phyloP scores from a whole-genome alignment of 1,139 yeast species.

The Yamadazyma songkhlaensis region DNA sequence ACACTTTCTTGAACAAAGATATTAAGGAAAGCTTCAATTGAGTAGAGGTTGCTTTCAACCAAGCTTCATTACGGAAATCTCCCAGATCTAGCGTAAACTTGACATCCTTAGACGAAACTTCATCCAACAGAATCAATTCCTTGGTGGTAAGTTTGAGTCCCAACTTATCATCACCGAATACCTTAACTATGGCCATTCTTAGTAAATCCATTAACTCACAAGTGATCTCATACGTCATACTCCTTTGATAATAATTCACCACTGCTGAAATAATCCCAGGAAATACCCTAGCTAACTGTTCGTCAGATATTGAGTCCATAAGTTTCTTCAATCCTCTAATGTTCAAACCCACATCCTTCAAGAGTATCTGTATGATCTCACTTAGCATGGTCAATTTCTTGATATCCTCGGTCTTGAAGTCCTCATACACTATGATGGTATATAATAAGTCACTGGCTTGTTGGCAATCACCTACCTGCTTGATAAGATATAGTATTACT shows the following conservation, averaged over 20 bases:
- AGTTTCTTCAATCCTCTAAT: no score
- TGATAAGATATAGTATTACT: slow-evolving; percentile 25
- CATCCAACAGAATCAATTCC: slow-evolving; percentile 1
- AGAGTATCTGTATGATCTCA: slow-evolving; percentile 10
- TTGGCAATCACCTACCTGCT: neutral
- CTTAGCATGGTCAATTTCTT: slow-evolving; percentile 14
- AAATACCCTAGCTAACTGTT: slow-evolving; percentile 34
- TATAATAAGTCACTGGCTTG: no score
- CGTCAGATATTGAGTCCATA: slow-evolving; percentile 18
- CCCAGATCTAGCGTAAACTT: neutral
- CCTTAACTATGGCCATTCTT: slow-evolving; percentile 20
- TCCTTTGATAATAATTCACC: slow-evolving; percentile 26
- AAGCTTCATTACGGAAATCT: slow-evolving; percentile 42
- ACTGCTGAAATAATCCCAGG: slow-evolving; percentile 41
- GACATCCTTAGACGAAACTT: neutral
- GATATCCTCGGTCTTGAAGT: slow-evolving; percentile 8
- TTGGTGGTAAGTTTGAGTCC: slow-evolving; percentile 9
- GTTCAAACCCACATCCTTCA: neutral
- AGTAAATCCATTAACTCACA: slow-evolving; percentile 23
- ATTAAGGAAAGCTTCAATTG: slow-evolving; percentile 54
- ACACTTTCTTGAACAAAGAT: slow-evolving; percentile 26
- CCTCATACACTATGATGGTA: no score
- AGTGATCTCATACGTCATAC: slow-evolving; percentile 24
- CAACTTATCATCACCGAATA: slow-evolving; percentile 28
- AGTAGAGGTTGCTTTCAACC: slow-evolving; percentile 64